These are phyloP conservation scores for Harringtonia aguacate DNA, from an alignment of 2,329 filamentous ascomycete genomes.

Conservation along the genomic window DNA sequence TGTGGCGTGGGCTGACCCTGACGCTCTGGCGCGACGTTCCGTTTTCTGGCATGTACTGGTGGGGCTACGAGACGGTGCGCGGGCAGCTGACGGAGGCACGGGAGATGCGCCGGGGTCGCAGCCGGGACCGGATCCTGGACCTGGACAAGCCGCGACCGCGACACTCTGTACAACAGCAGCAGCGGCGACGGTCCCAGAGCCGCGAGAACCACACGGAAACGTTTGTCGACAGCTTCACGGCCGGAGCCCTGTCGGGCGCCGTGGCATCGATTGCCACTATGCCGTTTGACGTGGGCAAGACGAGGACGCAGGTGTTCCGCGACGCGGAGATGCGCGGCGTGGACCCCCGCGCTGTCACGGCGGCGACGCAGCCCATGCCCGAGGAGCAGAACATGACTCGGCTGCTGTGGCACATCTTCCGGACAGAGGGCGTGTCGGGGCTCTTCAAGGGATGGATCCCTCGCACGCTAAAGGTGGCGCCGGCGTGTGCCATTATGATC, in stretches of 20 bases:
- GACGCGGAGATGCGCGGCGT: constrained; percentile 28
- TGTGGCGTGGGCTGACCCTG: constrained; percentile 84
- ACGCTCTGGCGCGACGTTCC: constrained; percentile 96
- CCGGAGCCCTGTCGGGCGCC: constrained; percentile 73
- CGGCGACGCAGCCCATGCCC: constrained; percentile 37
- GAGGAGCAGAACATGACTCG: constrained; percentile 71
- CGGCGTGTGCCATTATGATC: constrained; percentile 98
- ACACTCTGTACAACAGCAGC: constrained; percentile 11
- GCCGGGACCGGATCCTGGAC: constrained; percentile 23
- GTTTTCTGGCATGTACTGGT: constrained; percentile 97
- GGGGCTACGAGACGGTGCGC: constrained; percentile 83
- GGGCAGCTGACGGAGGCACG: constrained; percentile 60
- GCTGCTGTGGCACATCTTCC: constrained; percentile 85
- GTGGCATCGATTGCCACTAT: constrained; percentile 83
- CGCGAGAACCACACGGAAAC: constrained; percentile 64
- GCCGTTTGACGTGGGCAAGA: constrained; percentile 97
- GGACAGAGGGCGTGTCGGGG: constrained; percentile 68
- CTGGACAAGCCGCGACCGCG: constrained; percentile 15
- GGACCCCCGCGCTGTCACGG: constrained; percentile 15
- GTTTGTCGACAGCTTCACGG: constrained; percentile 79
- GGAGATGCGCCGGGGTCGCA: constrained; percentile 36
- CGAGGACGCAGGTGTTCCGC: constrained; percentile 74
- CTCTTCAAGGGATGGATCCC: constrained; percentile 90
- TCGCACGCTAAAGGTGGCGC: constrained; percentile 85
- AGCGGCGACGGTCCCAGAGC: constrained; percentile 49